phyloP scores from a whole-genome alignment of 2,329 filamentous ascomycete species.

The Xylariaceae sp. region DNA sequence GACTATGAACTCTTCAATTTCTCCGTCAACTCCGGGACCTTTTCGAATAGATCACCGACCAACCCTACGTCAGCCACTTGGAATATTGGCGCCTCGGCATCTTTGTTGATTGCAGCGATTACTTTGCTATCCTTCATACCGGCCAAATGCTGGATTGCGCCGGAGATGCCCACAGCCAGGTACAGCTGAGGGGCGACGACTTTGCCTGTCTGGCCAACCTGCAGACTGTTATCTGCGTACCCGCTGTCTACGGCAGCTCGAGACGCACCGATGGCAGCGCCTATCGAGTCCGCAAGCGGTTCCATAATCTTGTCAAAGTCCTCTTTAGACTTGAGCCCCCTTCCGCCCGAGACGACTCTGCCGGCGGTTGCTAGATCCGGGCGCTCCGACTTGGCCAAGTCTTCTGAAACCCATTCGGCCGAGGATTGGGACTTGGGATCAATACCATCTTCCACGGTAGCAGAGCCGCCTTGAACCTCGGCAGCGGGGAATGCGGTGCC shows the following conservation, averaged over 20 bases:
- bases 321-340: conserved; percentile 95
- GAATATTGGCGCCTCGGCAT: conserved; percentile 94
- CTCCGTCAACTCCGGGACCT: conserved; percentile 91
- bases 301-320: conserved; percentile 93
- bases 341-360: conserved; percentile 87
- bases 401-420: conserved; percentile 90
- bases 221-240: conserved; percentile 96
- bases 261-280: conserved; percentile 92
- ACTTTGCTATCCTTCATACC: conserved; percentile 99
- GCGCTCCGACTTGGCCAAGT: conserved; percentile 87
- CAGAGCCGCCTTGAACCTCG: conserved; percentile 66
- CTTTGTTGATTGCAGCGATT: conserved; percentile 98
- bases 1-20: conserved; percentile 67
- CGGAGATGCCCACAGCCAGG: conserved; percentile 90
- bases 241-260: conserved; percentile 94
- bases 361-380: conserved; percentile 88
- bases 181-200: conserved; percentile 96
- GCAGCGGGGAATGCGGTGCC: conserved; percentile 85
- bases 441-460: conserved; percentile 71
- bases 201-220: conserved; percentile 98
- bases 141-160: conserved; percentile 95
- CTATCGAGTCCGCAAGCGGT: conserved; percentile 85
- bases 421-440: conserved; percentile 73
- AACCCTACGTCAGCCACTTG: conserved; percentile 95
- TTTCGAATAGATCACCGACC: conserved; percentile 92